Evolutionary conservation across 805 yeast species (phyloP), one percentile per base, ranked within the genome.

Genomic region (Yarrowia sp.): DNA sequence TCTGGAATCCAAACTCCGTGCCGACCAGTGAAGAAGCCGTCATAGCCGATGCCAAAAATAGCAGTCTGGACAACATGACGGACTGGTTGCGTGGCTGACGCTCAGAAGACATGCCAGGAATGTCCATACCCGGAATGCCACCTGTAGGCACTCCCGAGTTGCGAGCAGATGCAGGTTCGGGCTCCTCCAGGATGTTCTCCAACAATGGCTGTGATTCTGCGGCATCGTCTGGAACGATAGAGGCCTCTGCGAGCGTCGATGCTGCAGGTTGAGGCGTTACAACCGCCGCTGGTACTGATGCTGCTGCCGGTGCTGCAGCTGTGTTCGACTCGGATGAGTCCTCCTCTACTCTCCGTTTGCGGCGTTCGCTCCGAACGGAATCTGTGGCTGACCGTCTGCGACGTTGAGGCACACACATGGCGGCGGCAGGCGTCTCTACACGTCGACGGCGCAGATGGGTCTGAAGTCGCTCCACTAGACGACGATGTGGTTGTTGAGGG

Each of bases 11-110:
- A 32, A 60, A 53, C 35, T 66, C 68, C n/a, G 62, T 50, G 35
- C 58, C 36, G 50, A 80, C 74, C 15, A 81, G 67, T 6, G 80
- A 75, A 1, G 71, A 69, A 1, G 81, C 80, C 0, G 84, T 80
- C 1, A 82, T 79, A 1, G 78, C 74, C 0, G 84, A 81, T 0
- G 83, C 83, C 18, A 79, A 70, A 17, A 81, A 80, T 35, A 80
- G 67, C 17, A 80, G 69, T 39, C 82, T 71, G 1, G 83, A 77
- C 6, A 80, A 72, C 75, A 80, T 77, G 14, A 77, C 75, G 1
- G 80, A 74, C 65, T 80, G 84, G 53, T 70, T 58, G 1, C 64
- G 33, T 2, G 64, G 51, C 15, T 58, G 47, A 0, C 47, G 61
- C 2, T 41, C 31, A 11, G n/a, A 15, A 9, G 58, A 51, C 17